Base-by-base conservation (phyloP, 2,329 filamentous ascomycete genomes). In the Exophiala sp. region DNA sequence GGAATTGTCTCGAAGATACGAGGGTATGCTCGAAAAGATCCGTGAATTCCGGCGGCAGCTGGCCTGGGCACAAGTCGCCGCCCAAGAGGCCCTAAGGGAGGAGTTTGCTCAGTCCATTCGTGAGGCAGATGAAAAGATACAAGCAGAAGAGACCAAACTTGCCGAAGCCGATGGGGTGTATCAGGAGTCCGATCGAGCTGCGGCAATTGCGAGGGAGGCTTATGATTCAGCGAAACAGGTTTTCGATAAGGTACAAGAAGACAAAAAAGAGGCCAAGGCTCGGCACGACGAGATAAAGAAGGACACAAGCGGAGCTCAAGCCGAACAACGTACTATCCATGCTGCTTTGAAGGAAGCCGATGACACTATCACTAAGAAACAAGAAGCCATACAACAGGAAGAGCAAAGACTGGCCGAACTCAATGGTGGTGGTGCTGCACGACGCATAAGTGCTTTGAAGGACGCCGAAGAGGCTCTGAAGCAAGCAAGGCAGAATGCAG, bases 41-140 rank as follows among this genome's bases (percentile, higher is more conserved):
- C 77, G 77, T 33, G 76, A 81, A 20, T 75, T 88, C 41, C 73
- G 78, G 40, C 77, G 80, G 14, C 87, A 95, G 71, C 76, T 89
- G 58, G 85, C 87, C n/a, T 99, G 94, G 94, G 82, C 84, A 20
- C 89, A 95, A 65, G 91, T 97, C 1, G 81, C 85, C 45, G 84
- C 89, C 52, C 80, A 88, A 68, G 92, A 97, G 69, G 72, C 69
- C 66, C 63, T 65, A 32, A 65, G 70, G 24, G 68, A 71, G 43
- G 58, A 61, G 12, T 63, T 80, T 11, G 65, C 64, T 32, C 52
- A 63, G 7, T 66, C 72, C 48, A 59, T 77, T 35, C 59, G 52
- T 5, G 63, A 65, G 34, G 65, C 70, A 1, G 70, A 77, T 8
- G 70, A 74, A 11, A 75, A 77, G 44, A 80, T 87, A 20, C 67